Evolutionary conservation across 2,329 filamentous ascomycete species (phyloP).

Genomic region (Penicillium sp.): DNA sequence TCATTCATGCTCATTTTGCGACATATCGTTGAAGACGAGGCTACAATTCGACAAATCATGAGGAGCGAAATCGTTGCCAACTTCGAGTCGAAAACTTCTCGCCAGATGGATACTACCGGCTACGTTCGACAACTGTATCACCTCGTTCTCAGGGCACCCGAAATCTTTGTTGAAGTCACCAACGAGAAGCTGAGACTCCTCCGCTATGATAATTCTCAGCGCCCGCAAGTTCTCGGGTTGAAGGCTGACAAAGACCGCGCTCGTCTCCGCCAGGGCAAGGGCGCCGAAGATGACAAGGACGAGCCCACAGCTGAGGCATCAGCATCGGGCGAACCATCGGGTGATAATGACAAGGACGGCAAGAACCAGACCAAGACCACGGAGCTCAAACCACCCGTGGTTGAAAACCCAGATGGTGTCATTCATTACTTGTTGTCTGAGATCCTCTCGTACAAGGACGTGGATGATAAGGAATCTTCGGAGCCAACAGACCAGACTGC

Average conservation of each 20-base stretch:
- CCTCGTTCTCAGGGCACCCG: constrained; percentile 77
- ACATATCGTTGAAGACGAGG: constrained; percentile 92
- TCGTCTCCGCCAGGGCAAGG: constrained; percentile 28
- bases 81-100: constrained; percentile 64
- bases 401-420: constrained; percentile 92
- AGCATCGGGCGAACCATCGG: background rate
- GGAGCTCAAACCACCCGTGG: constrained; percentile 79
- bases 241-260: constrained; percentile 52
- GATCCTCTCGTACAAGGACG: constrained; percentile 86
- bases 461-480: constrained; percentile 76
- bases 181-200: constrained; percentile 80
- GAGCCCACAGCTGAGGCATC: constrained; percentile 31
- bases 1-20: constrained; percentile 85
- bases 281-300: constrained; percentile 34
- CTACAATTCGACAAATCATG: constrained; percentile 90
- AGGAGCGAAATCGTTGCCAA: constrained; percentile 80
- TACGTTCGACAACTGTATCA: constrained; percentile 80
- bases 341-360: background rate
- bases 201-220: constrained; percentile 62
- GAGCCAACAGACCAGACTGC: constrained; percentile 32
- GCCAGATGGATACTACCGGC: constrained; percentile 68
- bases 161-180: constrained; percentile 83
- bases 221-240: constrained; percentile 57
- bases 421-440: constrained; percentile 94
- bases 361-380: constrained; percentile 56